Conservation (phyloP, 2,329 filamentous ascomycete genomes). For the Escovopsis sp. region DNA sequence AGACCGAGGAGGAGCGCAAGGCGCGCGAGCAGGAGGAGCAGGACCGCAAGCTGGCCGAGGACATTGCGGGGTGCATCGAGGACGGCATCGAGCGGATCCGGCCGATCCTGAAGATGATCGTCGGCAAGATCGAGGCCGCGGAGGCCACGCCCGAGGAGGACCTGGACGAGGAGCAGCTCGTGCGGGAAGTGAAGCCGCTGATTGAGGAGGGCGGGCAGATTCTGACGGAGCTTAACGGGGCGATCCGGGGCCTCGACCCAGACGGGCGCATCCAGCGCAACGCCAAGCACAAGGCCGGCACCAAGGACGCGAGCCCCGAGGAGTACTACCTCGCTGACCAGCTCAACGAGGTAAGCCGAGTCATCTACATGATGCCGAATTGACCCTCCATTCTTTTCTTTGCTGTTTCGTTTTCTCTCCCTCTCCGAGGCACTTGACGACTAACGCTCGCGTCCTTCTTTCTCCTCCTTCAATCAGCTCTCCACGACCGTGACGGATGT, state of each 20-base stretch:
- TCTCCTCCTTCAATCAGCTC: slow-evolving; percentile 33
- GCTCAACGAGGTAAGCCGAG: slow-evolving; percentile 50
- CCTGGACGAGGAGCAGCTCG: slow-evolving; percentile 77
- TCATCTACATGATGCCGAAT: background rate
- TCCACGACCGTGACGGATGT: slow-evolving; percentile 66
- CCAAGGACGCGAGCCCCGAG: slow-evolving; percentile 51
- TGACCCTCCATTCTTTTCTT: slow-evolving; percentile 3
- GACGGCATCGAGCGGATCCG: slow-evolving; percentile 72
- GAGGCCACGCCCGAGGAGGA: slow-evolving; percentile 74
- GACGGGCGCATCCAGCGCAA: slow-evolving; percentile 74
- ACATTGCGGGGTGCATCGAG: slow-evolving; percentile 58
- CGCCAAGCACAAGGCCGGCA: slow-evolving; percentile 65
- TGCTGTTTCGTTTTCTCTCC: background rate
- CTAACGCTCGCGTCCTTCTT: too few relatives aligned
- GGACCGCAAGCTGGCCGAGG: slow-evolving; percentile 61
- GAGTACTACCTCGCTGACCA: slow-evolving; percentile 73
- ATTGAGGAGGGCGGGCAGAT: slow-evolving; percentile 76
- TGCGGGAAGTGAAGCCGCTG: slow-evolving; percentile 71
- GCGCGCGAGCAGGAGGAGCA: slow-evolving; percentile 45
- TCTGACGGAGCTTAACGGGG: slow-evolving; percentile 72
- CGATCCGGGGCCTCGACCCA: slow-evolving; percentile 75
- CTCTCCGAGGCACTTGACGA: too few relatives aligned
- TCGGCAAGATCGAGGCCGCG: slow-evolving; percentile 64
- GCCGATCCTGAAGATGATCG: slow-evolving; percentile 76
- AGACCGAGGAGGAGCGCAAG: slow-evolving; percentile 36